phyloP scores from a whole-genome alignment of 345 rosid genomes.

The Aurinia saxatilis region DNA sequence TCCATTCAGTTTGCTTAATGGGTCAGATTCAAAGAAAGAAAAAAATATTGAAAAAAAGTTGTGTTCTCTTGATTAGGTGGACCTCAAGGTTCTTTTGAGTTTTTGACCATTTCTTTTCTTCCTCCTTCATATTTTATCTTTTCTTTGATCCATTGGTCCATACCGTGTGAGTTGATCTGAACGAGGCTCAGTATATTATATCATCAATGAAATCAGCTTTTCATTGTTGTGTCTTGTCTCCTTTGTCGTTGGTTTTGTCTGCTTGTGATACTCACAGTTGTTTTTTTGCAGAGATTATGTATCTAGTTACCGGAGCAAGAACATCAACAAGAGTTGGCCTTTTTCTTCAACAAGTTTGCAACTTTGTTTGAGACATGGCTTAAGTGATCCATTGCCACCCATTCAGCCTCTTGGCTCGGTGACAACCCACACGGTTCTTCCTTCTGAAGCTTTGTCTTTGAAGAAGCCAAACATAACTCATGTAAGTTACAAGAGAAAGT shows the following conservation, averaged over 20 bases:
- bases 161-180: conserved; percentile 10
- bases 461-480: conserved; percentile 10
- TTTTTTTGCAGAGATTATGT: conserved; percentile 79
- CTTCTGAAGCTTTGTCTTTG: conserved; percentile 23
- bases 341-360: conserved; percentile 69
- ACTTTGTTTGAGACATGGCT: conserved; percentile 81
- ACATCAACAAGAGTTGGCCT: conserved; percentile 88
- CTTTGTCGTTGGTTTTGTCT: conserved; percentile 17
- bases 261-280: background rate
- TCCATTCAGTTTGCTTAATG: conserved; percentile 27
- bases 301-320: conserved; percentile 57
- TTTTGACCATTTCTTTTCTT: conserved; percentile 9
- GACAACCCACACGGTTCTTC: too few relatives aligned
- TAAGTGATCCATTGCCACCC: conserved; percentile 82
- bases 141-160: conserved; percentile 26
- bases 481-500: conserved; percentile 6
- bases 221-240: conserved; percentile 21
- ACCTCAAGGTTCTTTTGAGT: background rate
- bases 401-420: conserved; percentile 48
- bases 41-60: too few relatives aligned
- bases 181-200: conserved; percentile 15
- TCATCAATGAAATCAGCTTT: conserved; percentile 13
- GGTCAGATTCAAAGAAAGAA: conserved; percentile 42
- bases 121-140: background rate
- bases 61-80: background rate